phyloP scores from a whole-genome alignment of 257 asterid genomes.

The Henckelia pumila region DNA sequence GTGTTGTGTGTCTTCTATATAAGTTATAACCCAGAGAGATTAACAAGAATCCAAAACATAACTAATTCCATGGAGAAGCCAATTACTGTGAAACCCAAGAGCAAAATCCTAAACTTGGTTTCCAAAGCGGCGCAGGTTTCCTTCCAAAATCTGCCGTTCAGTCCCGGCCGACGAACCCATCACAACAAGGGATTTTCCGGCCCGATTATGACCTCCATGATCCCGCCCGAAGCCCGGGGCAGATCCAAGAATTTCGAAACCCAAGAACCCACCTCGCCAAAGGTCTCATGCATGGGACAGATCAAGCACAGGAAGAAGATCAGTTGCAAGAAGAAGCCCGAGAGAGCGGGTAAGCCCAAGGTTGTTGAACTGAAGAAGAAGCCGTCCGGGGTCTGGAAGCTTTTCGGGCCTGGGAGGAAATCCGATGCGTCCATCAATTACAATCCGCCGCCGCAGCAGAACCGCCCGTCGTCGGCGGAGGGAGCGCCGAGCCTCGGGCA shows the following conservation, averaged over 20 bases:
- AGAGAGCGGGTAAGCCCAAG: neutral
- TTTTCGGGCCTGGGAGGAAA: constrained; percentile 30
- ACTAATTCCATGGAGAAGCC: neutral
- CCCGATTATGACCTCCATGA: constrained; percentile 25
- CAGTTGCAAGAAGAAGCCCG: neutral
- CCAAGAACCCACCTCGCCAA: constrained; percentile 57
- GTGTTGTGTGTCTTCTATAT: too few species aligned
- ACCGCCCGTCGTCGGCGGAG: neutral
- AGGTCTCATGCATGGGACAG: constrained; percentile 58
- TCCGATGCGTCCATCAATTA: constrained; percentile 25
- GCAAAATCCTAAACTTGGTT: too few species aligned
- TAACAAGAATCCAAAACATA: too few species aligned
- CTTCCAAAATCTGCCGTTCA: constrained; percentile 39
- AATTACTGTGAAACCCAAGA: neutral
- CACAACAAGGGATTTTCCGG: constrained; percentile 40
- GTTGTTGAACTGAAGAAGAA: neutral
- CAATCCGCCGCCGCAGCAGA: neutral
- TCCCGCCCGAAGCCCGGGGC: constrained; percentile 36
- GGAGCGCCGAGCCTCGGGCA: constrained; percentile 39
- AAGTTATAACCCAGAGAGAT: too few species aligned
- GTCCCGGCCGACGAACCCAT: constrained; percentile 36
- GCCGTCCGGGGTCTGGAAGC: constrained; percentile 7
- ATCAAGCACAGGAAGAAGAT: constrained; percentile 41
- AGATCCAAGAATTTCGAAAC: constrained; percentile 29
- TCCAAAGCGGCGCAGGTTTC: constrained; percentile 14